Percentiles rank a stretch among this genome's conserved stretches.
These are phyloP conservation scores for Delonix regia DNA, from an alignment of 306 rosid genomes.

Conservation along the genomic window DNA sequence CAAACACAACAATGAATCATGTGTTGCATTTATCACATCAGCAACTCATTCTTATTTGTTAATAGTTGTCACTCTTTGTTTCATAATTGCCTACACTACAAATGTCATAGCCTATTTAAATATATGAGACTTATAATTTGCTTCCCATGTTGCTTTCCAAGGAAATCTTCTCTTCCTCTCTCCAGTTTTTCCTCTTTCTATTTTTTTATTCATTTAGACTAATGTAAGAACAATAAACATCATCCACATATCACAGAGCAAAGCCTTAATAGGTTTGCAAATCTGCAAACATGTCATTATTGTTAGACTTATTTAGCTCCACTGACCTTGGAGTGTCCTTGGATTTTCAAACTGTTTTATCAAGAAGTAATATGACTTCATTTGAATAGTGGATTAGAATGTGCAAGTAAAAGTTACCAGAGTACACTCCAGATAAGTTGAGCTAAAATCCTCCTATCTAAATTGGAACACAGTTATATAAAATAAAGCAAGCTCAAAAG, in stretches of 20 bases:
- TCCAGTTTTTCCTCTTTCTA: neutral
- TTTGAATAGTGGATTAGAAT: neutral
- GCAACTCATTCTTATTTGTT: neutral
- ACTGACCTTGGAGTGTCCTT: neutral
- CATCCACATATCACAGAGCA: neutral
- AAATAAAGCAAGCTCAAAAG: neutral
- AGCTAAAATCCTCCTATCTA: neutral
- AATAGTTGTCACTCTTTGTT: neutral
- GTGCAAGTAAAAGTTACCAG: neutral
- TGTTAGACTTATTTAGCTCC: neutral
- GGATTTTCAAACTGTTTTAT: neutral
- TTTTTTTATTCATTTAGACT: neutral
- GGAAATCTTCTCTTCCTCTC: neutral
- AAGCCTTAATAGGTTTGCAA: neutral
- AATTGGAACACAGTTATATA: neutral
- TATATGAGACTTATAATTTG: neutral
- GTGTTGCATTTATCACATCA: neutral
- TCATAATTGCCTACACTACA: neutral
- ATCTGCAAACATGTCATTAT: neutral
- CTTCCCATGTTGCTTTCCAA: neutral
- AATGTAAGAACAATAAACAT: neutral
- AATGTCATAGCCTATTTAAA: slow-evolving; percentile 4
- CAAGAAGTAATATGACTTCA: neutral
- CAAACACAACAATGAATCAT: neutral
- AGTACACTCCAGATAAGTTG: neutral